Evolutionary conservation across 805 yeast species (phyloP).

Genomic region (Peterozyma xylosa): DNA sequence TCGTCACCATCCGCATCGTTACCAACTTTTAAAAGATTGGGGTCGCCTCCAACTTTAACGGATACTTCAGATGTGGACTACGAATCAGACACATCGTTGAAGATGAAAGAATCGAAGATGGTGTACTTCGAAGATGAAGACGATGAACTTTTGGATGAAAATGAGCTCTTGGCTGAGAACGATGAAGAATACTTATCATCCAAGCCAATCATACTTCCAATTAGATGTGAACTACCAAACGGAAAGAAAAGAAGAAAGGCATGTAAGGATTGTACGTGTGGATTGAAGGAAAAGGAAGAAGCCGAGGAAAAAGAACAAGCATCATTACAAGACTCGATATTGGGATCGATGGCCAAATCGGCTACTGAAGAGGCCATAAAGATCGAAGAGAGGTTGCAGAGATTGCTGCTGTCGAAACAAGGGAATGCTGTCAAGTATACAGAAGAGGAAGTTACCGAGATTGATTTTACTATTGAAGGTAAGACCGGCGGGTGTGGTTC

Average conservation of each 20-base stretch:
- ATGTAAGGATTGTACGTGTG: constrained; percentile 97
- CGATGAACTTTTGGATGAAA: constrained; percentile 47
- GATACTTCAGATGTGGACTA: constrained; percentile 36
- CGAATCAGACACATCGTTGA: constrained; percentile 32
- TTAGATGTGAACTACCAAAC: constrained; percentile 40
- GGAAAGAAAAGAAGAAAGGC: constrained; percentile 78
- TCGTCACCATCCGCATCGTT: constrained; percentile 14
- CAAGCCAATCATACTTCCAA: constrained; percentile 43
- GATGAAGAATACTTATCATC: constrained; percentile 17
- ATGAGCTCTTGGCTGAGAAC: constrained; percentile 40
- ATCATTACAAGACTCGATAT: constrained; percentile 33
- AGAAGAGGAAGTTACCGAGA: constrained; percentile 73
- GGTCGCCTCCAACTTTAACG: constrained; percentile 30
- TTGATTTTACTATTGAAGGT: constrained; percentile 94
- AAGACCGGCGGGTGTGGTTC: constrained; percentile 97
- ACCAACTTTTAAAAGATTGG: constrained; percentile 24
- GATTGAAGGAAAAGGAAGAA: constrained; percentile 83
- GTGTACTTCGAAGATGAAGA: constrained; percentile 42
- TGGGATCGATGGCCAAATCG: constrained; percentile 39
- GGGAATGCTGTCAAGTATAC: constrained; percentile 39
- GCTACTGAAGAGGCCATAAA: constrained; percentile 47
- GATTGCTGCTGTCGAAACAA: constrained; percentile 13
- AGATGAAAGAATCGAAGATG: constrained; percentile 38
- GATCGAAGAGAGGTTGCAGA: constrained; percentile 41
- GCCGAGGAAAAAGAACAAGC: constrained; percentile 40